Conservation (phyloP, 1,139 yeast genomes). For the Groenewaldozyma auringiensis region DNA sequence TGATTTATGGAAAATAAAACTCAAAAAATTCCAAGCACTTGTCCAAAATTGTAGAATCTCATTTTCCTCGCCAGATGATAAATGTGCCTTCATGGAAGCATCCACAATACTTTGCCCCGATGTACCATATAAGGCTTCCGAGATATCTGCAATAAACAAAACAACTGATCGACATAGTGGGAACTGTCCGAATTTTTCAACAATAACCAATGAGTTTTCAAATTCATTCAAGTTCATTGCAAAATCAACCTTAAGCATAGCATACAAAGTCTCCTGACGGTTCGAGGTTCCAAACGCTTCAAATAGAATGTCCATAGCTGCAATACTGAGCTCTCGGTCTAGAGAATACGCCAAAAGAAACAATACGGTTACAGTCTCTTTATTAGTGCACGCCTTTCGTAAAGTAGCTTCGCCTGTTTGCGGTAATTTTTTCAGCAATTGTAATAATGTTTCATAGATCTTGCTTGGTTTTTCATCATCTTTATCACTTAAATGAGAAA, state of each 20-base stretch:
- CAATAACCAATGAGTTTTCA: slow-evolving; percentile 38
- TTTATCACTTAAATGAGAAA: background rate
- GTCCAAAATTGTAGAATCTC: slow-evolving; percentile 50
- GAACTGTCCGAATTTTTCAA: slow-evolving; percentile 42
- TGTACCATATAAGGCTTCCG: slow-evolving; percentile 59
- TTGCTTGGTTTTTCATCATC: background rate
- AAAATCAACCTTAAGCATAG: slow-evolving; percentile 41
- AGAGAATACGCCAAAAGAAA: slow-evolving; percentile 12
- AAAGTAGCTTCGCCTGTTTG: background rate
- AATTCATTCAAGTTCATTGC: slow-evolving; percentile 43
- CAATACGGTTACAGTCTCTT: slow-evolving; percentile 6
- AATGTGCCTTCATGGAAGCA: slow-evolving; percentile 20
- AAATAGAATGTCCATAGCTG: slow-evolving; percentile 63
- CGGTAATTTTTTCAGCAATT: background rate
- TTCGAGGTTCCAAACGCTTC: slow-evolving; percentile 68
- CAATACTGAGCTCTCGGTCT: slow-evolving; percentile 19
- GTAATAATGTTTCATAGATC: background rate
- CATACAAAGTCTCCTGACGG: slow-evolving; percentile 61
- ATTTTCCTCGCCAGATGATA: slow-evolving; percentile 19
- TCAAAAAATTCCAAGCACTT: slow-evolving; percentile 60
- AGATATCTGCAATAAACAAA: slow-evolving; percentile 66
- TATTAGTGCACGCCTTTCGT: slow-evolving; percentile 2
- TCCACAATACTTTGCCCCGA: slow-evolving; percentile 45
- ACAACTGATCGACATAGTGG: slow-evolving; percentile 75
- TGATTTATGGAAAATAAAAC: slow-evolving; percentile 60